phyloP scores from a whole-genome alignment of 495 filamentous ascomycete genomes.

The Aspergillus haitiensis region DNA sequence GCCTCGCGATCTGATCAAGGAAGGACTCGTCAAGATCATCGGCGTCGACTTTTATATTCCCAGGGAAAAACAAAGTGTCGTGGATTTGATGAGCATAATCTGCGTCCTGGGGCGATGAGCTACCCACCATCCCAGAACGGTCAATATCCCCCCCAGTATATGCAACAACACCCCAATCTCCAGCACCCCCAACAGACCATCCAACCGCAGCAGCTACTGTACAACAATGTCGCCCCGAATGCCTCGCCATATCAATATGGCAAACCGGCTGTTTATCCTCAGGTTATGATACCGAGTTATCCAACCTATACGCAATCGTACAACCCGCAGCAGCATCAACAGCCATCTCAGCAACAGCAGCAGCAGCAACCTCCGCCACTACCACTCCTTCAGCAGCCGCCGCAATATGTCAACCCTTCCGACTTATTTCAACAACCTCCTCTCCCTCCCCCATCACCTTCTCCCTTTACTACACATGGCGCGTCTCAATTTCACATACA shows the following conservation, averaged over 20 bases:
- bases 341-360: conserved; percentile 26
- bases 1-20: conserved; percentile 15
- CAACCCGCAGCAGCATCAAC: conserved; percentile 26
- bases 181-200: conserved; percentile 29
- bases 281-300: conserved; percentile 40
- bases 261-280: conserved; percentile 40
- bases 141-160: conserved; percentile 46
- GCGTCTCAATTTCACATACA: conserved; percentile 33
- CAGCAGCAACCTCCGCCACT: conserved; percentile 28
- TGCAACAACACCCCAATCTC: conserved; percentile 33
- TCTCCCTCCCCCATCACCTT: conserved; percentile 34
- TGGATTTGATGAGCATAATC: conserved; percentile 26
- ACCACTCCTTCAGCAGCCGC: conserved; percentile 24
- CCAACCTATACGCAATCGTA: conserved; percentile 36
- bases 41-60: conserved; percentile 10
- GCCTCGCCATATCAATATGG: conserved; percentile 43
- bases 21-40: conserved; percentile 10
- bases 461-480: conserved; percentile 26
- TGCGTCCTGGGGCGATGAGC: conserved; percentile 48
- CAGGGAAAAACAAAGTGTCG: conserved; percentile 21
- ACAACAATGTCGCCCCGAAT: conserved; percentile 40
- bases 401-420: conserved; percentile 49
- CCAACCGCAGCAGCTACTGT: conserved; percentile 41
- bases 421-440: conserved; percentile 42
- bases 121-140: conserved; percentile 49